Percentiles rank a stretch among this genome's conserved stretches.
Conservation (phyloP, 2,329 filamentous ascomycete species). For the Penicillium sp. region DNA sequence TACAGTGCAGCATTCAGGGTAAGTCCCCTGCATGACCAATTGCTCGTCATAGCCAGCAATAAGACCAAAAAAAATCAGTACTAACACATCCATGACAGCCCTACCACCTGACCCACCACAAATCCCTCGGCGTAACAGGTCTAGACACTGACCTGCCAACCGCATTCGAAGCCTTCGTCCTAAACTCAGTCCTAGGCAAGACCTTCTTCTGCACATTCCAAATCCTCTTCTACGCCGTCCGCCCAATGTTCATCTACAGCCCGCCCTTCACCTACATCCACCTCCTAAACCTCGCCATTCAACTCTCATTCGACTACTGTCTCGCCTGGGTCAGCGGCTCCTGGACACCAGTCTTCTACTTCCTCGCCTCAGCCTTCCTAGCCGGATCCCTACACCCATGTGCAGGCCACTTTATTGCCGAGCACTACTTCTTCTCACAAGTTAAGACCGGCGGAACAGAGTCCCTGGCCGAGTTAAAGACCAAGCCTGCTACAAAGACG, state of each 20-base stretch:
- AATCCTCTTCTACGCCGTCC: conserved; percentile 96
- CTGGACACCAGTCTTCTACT: conserved; percentile 70
- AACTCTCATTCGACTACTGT: conserved; percentile 74
- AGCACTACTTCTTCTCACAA: conserved; percentile 76
- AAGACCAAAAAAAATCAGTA: not conserved
- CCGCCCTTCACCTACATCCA: conserved; percentile 86
- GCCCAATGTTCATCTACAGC: conserved; percentile 91
- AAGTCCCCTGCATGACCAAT: conserved; percentile 28
- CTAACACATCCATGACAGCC: conserved; percentile 55
- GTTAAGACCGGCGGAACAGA: conserved; percentile 40
- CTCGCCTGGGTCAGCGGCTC: conserved; percentile 60
- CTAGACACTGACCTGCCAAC: conserved; percentile 96
- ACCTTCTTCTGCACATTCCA: conserved; percentile 99
- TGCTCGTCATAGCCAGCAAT: not conserved
- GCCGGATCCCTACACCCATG: conserved; percentile 92
- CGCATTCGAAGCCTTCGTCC: conserved; percentile 82
- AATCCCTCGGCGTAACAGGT: conserved; percentile 93
- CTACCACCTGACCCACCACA: conserved; percentile 98
- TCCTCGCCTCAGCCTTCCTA: conserved; percentile 87
- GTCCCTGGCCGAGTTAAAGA: conserved; percentile 55
- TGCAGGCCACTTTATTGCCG: conserved; percentile 96
- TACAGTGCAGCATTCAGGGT: conserved; percentile 95
- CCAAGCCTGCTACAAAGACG: conserved; percentile 31
- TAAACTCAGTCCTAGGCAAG: conserved; percentile 91
- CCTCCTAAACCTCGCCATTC: conserved; percentile 74